Evolutionary conservation across 371 early-diverging fungal genomes (phyloP).

Genomic region (Mucor indicus): DNA sequence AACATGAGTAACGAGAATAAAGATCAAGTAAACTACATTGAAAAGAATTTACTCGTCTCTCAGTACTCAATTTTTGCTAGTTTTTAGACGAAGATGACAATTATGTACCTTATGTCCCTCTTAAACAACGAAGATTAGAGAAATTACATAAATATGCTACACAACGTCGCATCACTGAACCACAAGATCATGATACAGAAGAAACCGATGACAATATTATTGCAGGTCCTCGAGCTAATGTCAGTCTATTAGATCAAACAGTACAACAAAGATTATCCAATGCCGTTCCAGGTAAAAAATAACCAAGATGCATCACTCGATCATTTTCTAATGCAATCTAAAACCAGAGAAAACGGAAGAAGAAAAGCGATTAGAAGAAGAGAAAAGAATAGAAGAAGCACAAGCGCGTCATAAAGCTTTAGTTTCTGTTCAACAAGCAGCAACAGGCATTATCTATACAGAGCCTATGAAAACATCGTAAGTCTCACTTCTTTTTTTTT

Average conservation of each 20-base stretch:
- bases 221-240: constrained; percentile 60
- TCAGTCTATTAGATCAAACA: constrained; percentile 84
- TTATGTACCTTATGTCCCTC: constrained; percentile 80
- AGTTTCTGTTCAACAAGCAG: constrained; percentile 84
- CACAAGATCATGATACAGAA: constrained; percentile 26
- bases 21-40: no score
- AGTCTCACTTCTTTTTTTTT: constrained; percentile 4
- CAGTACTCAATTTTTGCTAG: neutral
- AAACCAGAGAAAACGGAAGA: constrained; percentile 56
- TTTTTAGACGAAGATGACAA: constrained; percentile 39
- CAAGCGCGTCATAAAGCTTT: constrained; percentile 78
- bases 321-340: no score
- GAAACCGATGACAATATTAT: constrained; percentile 46
- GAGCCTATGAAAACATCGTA: constrained; percentile 81
- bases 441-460: constrained; percentile 81
- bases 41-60: no score
- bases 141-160: constrained; percentile 54
- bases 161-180: constrained; percentile 26
- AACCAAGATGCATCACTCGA: no score
- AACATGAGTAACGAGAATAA: no score
- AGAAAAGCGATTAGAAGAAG: constrained; percentile 82
- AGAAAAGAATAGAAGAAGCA: constrained; percentile 78
- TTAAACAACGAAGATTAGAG: constrained; percentile 68
- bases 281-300: constrained; percentile 36
- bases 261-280: constrained; percentile 69